Percentiles rank a stretch among this genome's conserved stretches.
phyloP scores from a whole-genome alignment of 139 green algal genomes.

The Tetratostichococcus sp. region DNA sequence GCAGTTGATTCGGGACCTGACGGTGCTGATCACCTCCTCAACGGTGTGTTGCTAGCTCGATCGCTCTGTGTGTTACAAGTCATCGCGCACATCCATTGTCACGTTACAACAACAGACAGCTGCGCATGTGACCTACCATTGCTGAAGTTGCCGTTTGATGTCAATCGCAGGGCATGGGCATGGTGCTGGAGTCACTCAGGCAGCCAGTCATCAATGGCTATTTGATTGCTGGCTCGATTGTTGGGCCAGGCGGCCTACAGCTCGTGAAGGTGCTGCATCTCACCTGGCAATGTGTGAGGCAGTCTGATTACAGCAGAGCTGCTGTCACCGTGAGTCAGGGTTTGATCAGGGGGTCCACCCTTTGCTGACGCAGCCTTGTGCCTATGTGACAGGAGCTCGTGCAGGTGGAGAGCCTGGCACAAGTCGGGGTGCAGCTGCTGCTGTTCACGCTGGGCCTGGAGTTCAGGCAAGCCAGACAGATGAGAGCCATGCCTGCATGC shows the following conservation, averaged over 20 bases:
- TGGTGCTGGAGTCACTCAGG: constrained; percentile 65
- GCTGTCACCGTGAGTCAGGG: no score
- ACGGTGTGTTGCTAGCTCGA: constrained; percentile 39
- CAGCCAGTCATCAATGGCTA: constrained; percentile 96
- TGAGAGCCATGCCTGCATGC: no score
- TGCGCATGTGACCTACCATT: no score
- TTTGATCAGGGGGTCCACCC: no score
- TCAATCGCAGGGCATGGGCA: constrained; percentile 61
- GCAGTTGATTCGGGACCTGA: constrained; percentile 82
- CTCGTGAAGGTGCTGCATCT: constrained; percentile 56
- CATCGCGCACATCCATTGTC: no score
- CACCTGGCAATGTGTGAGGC: neutral
- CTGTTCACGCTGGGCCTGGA: constrained; percentile 94
- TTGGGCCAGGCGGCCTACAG: constrained; percentile 86
- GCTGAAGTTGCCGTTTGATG: neutral
- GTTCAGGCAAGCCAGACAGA: no score
- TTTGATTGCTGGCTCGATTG: constrained; percentile 84
- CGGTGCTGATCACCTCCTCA: constrained; percentile 61
- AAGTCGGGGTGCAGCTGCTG: constrained; percentile 94
- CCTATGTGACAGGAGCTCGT: constrained; percentile 60
- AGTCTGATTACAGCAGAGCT: no score
- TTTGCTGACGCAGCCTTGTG: neutral
- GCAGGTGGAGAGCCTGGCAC: constrained; percentile 89
- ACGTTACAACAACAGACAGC: no score
- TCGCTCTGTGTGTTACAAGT: no score